These are phyloP conservation scores for Fraxinus velutina DNA, from an alignment of 305 asterid species.

Conservation along the genomic window DNA sequence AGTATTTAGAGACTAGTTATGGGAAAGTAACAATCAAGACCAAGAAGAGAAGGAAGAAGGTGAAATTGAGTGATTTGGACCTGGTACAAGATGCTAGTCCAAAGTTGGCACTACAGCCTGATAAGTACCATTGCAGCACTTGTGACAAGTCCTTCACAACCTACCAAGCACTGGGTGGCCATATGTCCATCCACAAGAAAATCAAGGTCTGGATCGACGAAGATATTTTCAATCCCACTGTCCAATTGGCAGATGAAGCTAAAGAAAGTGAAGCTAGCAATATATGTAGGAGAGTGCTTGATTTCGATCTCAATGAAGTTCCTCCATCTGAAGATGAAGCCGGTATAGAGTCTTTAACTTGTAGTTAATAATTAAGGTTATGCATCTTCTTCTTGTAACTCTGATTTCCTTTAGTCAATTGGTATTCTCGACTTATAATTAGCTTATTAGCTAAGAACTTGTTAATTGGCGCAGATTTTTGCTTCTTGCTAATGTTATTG, in stretches of 20 bases:
- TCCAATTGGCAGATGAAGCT: neutral
- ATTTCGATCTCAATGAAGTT: constrained; percentile 54
- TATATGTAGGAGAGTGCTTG: constrained; percentile 21
- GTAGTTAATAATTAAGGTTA: constrained; percentile 4
- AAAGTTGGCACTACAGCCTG: neutral
- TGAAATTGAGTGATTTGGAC: constrained; percentile 35
- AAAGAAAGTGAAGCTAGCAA: constrained; percentile 26
- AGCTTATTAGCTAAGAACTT: neutral
- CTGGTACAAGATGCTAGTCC: constrained; percentile 13
- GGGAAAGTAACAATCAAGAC: constrained; percentile 4
- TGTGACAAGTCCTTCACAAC: constrained; percentile 40
- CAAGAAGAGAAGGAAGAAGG: constrained; percentile 37
- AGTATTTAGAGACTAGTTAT: neutral
- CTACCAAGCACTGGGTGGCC: constrained; percentile 58
- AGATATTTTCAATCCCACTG: neutral
- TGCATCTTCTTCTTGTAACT: constrained; percentile 3
- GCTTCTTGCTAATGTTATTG: neutral
- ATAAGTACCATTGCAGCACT: constrained; percentile 29
- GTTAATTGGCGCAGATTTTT: neutral
- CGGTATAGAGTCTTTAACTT: constrained; percentile 13
- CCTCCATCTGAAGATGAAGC: constrained; percentile 37
- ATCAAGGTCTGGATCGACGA: constrained; percentile 6
- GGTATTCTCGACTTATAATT: constrained; percentile 17
- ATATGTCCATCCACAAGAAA: constrained; percentile 49
- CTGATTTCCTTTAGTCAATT: constrained; percentile 11